Evolutionary conservation across 2,329 filamentous ascomycete genomes (phyloP).

Genomic region (Colletotrichum neosansevieriae): DNA sequence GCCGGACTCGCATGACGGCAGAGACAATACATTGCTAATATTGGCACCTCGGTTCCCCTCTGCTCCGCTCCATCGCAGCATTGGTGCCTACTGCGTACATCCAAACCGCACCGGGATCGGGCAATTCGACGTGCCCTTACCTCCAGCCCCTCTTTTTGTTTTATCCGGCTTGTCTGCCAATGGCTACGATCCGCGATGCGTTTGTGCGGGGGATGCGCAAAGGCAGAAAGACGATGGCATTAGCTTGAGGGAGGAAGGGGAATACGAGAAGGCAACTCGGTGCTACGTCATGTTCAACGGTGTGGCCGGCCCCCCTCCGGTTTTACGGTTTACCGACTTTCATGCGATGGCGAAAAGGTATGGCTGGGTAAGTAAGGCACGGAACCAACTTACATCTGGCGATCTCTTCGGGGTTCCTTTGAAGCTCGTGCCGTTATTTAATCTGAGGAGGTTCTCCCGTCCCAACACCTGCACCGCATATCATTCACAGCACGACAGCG

Average conservation of each 20-base stretch:
- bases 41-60: constrained; percentile 13
- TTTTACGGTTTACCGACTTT: constrained; percentile 37
- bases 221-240: background rate
- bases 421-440: constrained; percentile 8
- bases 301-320: background rate
- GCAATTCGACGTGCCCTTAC: constrained; percentile 4
- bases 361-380: background rate
- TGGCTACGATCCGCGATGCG: constrained; percentile 21
- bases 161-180: constrained; percentile 25
- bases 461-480: background rate
- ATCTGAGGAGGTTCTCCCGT: constrained; percentile 4
- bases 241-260: background rate
- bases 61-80: background rate
- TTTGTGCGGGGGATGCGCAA: constrained; percentile 8
- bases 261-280: constrained; percentile 36
- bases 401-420: background rate
- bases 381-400: constrained; percentile 10
- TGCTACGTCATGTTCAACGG: constrained; percentile 35
- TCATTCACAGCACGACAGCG: background rate
- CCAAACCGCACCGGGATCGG: constrained; percentile 26
- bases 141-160: constrained; percentile 26
- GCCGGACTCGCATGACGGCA: background rate
- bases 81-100: constrained; percentile 26
- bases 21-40: constrained; percentile 33
- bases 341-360: constrained; percentile 1